Evolutionary conservation across 768 basidiomycete species (phyloP).

Genomic region (Phanerochaete sordida): DNA sequence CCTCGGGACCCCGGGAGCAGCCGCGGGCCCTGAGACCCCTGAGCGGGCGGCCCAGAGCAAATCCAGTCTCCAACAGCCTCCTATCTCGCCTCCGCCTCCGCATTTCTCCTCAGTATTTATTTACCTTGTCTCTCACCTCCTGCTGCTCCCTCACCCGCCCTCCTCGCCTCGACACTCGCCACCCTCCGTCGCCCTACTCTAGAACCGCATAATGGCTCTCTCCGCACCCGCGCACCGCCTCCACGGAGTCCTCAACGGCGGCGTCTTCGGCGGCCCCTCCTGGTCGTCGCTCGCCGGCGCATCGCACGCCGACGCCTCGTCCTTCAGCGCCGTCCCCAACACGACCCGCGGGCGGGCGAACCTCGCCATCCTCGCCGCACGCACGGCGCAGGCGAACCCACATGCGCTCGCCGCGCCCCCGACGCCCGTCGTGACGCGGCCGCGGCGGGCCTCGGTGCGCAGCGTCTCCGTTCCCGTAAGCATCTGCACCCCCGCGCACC

Average conservation of each 20-base stretch:
- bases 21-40: not conserved
- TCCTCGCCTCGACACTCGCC: not conserved
- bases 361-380: constrained; percentile 14
- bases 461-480: constrained; percentile 10
- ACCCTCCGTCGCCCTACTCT: not conserved
- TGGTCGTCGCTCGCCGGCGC: constrained; percentile 9
- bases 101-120: not conserved
- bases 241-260: constrained; percentile 7
- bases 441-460: constrained; percentile 10
- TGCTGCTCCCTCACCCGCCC: not conserved
- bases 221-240: constrained; percentile 14
- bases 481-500: constrained; percentile 6
- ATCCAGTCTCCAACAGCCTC: not conserved
- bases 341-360: constrained; percentile 14
- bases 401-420: constrained; percentile 7
- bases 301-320: not conserved
- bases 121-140: not conserved
- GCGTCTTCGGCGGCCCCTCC: constrained; percentile 11
- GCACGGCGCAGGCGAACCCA: constrained; percentile 2
- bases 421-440: constrained; percentile 18
- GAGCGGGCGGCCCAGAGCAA: not conserved
- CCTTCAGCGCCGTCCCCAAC: constrained; percentile 21
- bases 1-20: not conserved
- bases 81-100: not conserved
- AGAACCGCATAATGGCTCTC: constrained; percentile 10